Evolutionary conservation across 2,329 filamentous ascomycete species (phyloP).

Genomic region (Sporothrix phasma): DNA sequence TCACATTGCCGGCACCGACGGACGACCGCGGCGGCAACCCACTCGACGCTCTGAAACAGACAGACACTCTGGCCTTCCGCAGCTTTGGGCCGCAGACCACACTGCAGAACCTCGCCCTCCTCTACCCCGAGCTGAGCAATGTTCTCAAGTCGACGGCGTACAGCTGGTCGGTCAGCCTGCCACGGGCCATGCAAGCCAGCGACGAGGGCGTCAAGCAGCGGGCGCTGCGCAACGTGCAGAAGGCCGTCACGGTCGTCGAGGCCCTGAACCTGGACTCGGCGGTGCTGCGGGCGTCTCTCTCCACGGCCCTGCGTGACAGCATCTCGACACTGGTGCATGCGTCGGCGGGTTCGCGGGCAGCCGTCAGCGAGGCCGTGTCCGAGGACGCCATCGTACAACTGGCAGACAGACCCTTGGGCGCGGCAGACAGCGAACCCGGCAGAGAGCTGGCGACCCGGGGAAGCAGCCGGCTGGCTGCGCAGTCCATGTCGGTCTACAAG

Average conservation of each 20-base stretch:
- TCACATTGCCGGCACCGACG: slow-evolving; percentile 30
- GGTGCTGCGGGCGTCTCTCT: slow-evolving; percentile 57
- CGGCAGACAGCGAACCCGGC: too few relatives aligned
- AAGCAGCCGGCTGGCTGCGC: not conserved
- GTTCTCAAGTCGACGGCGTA: slow-evolving; percentile 59
- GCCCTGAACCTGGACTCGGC: slow-evolving; percentile 54
- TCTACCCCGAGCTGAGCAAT: slow-evolving; percentile 44
- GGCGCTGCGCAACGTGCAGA: slow-evolving; percentile 66
- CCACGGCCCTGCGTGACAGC: slow-evolving; percentile 63
- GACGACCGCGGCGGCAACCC: not conserved
- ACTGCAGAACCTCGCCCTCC: slow-evolving; percentile 43
- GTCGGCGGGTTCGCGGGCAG: slow-evolving; percentile 26
- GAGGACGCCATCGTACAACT: slow-evolving; percentile 18
- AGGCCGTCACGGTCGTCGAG: slow-evolving; percentile 57
- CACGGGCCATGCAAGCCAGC: slow-evolving; percentile 71
- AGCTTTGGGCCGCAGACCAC: slow-evolving; percentile 21
- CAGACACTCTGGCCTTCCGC: not conserved
- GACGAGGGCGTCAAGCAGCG: slow-evolving; percentile 69
- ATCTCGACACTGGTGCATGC: slow-evolving; percentile 39
- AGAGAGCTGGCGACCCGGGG: not conserved
- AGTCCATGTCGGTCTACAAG: slow-evolving; percentile 35
- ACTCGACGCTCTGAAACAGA: not conserved
- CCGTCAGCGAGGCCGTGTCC: slow-evolving; percentile 23
- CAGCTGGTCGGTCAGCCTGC: slow-evolving; percentile 71
- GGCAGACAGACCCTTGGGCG: not conserved